phyloP scores from a whole-genome alignment of 352 stramenopile species.

The Phytophthora foliorum region DNA sequence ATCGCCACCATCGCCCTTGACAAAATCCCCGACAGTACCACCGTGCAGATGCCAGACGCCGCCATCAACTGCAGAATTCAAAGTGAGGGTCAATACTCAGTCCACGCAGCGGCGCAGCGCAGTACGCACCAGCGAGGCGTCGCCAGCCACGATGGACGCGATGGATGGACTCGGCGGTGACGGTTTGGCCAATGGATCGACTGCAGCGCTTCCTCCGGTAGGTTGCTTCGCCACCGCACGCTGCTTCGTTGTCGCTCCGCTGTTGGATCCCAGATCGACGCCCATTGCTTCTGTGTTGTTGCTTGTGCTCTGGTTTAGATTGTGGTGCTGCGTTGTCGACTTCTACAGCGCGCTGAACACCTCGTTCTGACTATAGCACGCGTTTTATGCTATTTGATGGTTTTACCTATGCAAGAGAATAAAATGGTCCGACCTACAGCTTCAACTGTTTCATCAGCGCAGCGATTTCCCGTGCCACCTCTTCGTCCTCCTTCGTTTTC shows the following conservation, averaged over 20 bases:
- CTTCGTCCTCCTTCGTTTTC: slow-evolving; percentile 71
- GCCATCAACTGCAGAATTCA: slow-evolving; percentile 33
- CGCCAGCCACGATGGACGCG: slow-evolving; percentile 55
- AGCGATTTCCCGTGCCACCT: slow-evolving; percentile 54
- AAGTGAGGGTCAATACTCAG: background rate
- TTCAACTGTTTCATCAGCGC: slow-evolving; percentile 62
- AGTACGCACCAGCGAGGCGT: slow-evolving; percentile 54
- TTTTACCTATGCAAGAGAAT: slow-evolving; percentile 11
- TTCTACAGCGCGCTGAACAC: background rate
- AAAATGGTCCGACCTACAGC: slow-evolving; percentile 25
- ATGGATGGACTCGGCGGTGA: slow-evolving; percentile 35
- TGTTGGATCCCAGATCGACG: slow-evolving; percentile 23
- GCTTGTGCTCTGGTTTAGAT: slow-evolving; percentile 8
- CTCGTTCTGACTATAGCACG: slow-evolving; percentile 5
- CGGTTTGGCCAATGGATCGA: slow-evolving; percentile 15
- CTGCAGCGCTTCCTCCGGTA: slow-evolving; percentile 3
- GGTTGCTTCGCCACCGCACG: slow-evolving; percentile 9
- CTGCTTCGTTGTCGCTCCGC: slow-evolving; percentile 28
- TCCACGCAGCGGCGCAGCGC: background rate
- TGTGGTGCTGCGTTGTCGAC: background rate
- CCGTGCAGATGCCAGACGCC: slow-evolving; percentile 53
- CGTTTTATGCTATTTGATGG: slow-evolving; percentile 6
- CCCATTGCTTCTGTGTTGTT: slow-evolving; percentile 20
- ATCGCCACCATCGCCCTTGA: slow-evolving; percentile 59
- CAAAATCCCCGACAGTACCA: slow-evolving; percentile 63